A percentile compares a stretch with the other conserved stretches of the same genome.
Evolutionary conservation across 495 filamentous ascomycete species (phyloP).

Genomic region (Pseudevernia furfuracea): DNA sequence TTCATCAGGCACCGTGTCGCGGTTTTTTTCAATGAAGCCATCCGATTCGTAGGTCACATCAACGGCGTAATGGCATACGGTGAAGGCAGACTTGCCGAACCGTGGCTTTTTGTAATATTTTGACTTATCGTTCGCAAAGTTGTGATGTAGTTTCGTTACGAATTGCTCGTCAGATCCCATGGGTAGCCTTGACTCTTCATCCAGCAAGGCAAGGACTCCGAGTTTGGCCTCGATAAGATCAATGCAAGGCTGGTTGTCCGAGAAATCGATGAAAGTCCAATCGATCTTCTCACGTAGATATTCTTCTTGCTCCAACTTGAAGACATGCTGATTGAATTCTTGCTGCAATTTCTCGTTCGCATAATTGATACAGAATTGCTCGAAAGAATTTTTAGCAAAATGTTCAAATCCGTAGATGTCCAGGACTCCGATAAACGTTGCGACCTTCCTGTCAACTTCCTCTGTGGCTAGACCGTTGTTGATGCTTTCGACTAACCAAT

Average conservation of each 20-base stretch:
- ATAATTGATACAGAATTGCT: conserved; percentile 99
- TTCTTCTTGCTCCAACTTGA: conserved; percentile 98
- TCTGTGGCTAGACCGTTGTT: conserved; percentile 86
- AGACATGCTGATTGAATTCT: conserved; percentile 99
- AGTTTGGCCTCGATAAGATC: conserved; percentile 97
- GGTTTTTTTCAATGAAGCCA: conserved; percentile 99
- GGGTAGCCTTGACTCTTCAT: conserved; percentile 92
- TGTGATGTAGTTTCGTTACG: conserved; percentile 92
- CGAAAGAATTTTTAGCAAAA: conserved; percentile 99
- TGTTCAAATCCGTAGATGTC: conserved; percentile 99
- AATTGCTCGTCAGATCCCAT: conserved; percentile 98
- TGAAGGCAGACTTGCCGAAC: conserved; percentile 96
- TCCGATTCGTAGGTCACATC: conserved; percentile 99
- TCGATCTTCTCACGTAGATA: conserved; percentile 95
- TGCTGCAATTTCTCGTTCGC: conserved; percentile 99
- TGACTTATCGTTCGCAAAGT: conserved; percentile 84
- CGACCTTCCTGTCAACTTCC: conserved; percentile 70
- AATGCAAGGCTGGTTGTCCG: conserved; percentile 99
- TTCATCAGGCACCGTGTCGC: conserved; percentile 97
- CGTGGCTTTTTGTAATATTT: conserved; percentile 98
- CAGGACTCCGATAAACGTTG: conserved; percentile 95
- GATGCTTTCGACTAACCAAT: conserved; percentile 96
- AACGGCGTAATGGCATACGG: conserved; percentile 96
- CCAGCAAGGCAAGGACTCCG: conserved; percentile 82
- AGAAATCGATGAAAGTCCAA: conserved; percentile 99